phyloP scores from a whole-genome alignment of 176 grass and related monocot species.

The Aegilops umbellulata region DNA sequence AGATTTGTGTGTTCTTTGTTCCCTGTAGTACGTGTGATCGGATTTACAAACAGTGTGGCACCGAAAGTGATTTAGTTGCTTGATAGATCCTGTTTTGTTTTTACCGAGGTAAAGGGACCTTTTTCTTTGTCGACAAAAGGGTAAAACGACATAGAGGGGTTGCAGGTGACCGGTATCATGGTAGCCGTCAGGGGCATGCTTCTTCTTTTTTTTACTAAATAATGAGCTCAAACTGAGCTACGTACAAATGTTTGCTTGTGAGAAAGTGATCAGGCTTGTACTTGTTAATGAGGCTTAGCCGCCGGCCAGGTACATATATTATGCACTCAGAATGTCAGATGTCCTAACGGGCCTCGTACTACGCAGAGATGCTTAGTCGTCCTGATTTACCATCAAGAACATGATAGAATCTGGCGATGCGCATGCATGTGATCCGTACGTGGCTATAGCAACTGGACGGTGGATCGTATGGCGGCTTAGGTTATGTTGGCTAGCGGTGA shows the following conservation, averaged over 20 bases:
- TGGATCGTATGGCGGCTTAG: not conserved
- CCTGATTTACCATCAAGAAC: not conserved
- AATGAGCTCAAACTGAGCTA: not conserved
- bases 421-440: not conserved
- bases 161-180: not conserved
- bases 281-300: not conserved
- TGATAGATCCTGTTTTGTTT: not conserved
- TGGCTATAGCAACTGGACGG: not conserved
- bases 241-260: not conserved
- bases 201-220: not conserved
- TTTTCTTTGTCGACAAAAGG: not conserved
- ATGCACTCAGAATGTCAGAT: not conserved
- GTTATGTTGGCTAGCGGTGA: not conserved
- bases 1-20: no score
- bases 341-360: not conserved
- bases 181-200: not conserved
- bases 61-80: not conserved
- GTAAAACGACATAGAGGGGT: not conserved
- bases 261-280: not conserved
- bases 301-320: not conserved
- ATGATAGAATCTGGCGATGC: not conserved
- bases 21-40: no score
- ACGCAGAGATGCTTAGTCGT: conserved; percentile 1
- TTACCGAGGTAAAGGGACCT: not conserved
- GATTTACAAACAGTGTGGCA: no score